phyloP scores from a whole-genome alignment of 768 basidiomycete genomes.

The Paxillus rubicundulus region DNA sequence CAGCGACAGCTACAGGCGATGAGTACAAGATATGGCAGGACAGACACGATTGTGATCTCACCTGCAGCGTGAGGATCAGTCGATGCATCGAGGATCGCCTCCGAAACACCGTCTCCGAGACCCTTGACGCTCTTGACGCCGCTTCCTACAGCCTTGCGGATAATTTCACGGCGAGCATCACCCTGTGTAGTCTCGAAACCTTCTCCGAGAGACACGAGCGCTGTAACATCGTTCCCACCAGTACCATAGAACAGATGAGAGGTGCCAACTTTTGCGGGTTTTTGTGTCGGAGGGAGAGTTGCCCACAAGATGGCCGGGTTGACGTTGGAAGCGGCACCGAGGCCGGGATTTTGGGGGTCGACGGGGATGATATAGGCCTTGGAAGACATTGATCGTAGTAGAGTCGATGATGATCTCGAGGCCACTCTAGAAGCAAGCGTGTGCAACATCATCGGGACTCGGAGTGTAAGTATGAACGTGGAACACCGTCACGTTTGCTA shows the following conservation, averaged over 20 bases:
- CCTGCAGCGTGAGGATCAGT: slow-evolving; percentile 77
- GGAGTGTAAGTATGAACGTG: slow-evolving; percentile 5
- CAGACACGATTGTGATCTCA: slow-evolving; percentile 23
- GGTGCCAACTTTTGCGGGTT: slow-evolving; percentile 58
- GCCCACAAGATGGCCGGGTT: slow-evolving; percentile 53
- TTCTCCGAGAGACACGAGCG: slow-evolving; percentile 59
- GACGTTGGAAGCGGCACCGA: slow-evolving; percentile 33
- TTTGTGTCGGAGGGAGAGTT: slow-evolving; percentile 45
- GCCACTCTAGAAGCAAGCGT: slow-evolving; percentile 14
- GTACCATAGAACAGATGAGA: slow-evolving; percentile 64
- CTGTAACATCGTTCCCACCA: slow-evolving; percentile 44
- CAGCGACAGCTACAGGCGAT: slow-evolving; percentile 59
- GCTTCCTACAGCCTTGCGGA: slow-evolving; percentile 69
- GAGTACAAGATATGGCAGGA: neutral
- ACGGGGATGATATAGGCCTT: slow-evolving; percentile 58
- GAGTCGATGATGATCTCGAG: slow-evolving; percentile 20
- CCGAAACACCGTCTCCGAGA: slow-evolving; percentile 58
- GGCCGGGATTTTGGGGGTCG: slow-evolving; percentile 43
- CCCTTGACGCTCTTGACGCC: slow-evolving; percentile 68
- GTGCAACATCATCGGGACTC: slow-evolving; percentile 22
- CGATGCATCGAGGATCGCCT: slow-evolving; percentile 61
- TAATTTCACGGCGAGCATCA: slow-evolving; percentile 55
- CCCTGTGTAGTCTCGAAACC: slow-evolving; percentile 46
- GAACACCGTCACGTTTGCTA: too few relatives aligned
- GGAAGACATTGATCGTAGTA: slow-evolving; percentile 45